These are phyloP conservation scores for Zanthoxylum bungeanum DNA, from an alignment of 345 rosid species.

Conservation along the genomic window DNA sequence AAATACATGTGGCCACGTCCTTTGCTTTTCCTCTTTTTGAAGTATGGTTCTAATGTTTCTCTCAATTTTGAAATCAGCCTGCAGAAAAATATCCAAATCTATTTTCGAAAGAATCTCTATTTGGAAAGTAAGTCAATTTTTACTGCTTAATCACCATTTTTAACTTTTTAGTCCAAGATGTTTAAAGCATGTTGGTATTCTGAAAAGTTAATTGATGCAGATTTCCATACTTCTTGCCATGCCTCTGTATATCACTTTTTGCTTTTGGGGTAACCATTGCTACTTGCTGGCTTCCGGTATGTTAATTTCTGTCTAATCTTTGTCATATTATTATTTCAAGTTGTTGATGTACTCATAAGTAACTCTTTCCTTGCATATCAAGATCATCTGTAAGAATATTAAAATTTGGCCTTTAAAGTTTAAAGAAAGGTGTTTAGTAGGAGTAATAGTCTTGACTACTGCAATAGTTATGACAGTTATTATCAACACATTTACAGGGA, in stretches of 20 bases:
- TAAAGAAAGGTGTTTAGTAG: background rate
- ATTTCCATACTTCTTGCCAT: slow-evolving; percentile 82
- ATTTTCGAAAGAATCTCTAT: slow-evolving; percentile 65
- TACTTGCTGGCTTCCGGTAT: slow-evolving; percentile 72
- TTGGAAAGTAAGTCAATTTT: slow-evolving; percentile 51
- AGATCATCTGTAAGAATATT: background rate
- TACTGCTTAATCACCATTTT: background rate
- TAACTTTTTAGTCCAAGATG: background rate
- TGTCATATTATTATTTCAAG: background rate
- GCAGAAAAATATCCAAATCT: slow-evolving; percentile 73
- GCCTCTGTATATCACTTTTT: slow-evolving; percentile 53
- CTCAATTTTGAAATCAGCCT: slow-evolving; percentile 47
- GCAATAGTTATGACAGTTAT: too few species aligned
- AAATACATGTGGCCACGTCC: background rate
- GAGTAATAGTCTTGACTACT: too few species aligned
- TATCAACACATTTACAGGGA: too few species aligned
- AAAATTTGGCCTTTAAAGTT: background rate
- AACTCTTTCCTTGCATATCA: background rate
- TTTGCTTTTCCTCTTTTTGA: background rate
- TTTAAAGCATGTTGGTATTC: background rate
- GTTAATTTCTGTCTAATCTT: background rate
- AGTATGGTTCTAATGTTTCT: too few species aligned
- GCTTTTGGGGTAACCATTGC: slow-evolving; percentile 43
- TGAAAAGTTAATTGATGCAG: slow-evolving; percentile 39
- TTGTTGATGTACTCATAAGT: background rate